Conservation (phyloP, 441 rosid genomes). For the Erodium moschatum region DNA sequence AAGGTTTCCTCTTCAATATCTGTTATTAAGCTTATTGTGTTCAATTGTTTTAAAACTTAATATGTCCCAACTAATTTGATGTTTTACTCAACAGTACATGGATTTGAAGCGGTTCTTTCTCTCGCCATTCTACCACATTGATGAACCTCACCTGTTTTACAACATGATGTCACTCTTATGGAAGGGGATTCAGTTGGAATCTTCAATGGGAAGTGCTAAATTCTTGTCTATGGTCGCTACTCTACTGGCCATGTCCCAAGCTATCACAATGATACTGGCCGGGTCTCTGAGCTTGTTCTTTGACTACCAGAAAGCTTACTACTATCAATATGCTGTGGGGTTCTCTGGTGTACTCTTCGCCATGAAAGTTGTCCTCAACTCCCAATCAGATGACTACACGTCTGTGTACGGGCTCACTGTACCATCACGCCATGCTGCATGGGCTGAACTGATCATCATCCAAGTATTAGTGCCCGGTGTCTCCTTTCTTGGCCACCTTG, state of each 20-base stretch:
- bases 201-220: conserved; percentile 72
- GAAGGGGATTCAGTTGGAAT: conserved; percentile 84
- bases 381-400: conserved; percentile 48
- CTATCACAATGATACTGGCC: conserved; percentile 59
- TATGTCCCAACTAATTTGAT: neutral
- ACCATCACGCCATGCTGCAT: conserved; percentile 71
- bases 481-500: conserved; percentile 87
- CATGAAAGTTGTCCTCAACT: conserved; percentile 79
- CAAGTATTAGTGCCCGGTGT: conserved; percentile 78
- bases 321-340: conserved; percentile 57
- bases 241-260: conserved; percentile 72
- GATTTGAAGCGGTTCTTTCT: conserved; percentile 66
- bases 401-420: conserved; percentile 57
- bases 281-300: conserved; percentile 59
- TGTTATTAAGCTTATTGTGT: neutral
- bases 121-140: conserved; percentile 71
- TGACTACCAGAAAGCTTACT: conserved; percentile 50
- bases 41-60: neutral
- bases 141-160: conserved; percentile 70
- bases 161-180: conserved; percentile 86
- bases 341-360: conserved; percentile 87
- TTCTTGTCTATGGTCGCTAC: conserved; percentile 65
- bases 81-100: conserved; percentile 42
- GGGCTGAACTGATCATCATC: conserved; percentile 79
- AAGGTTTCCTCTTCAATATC: neutral